These are phyloP conservation scores for Lantana camara DNA, from an alignment of 257 asterid species.

Conservation along the genomic window DNA sequence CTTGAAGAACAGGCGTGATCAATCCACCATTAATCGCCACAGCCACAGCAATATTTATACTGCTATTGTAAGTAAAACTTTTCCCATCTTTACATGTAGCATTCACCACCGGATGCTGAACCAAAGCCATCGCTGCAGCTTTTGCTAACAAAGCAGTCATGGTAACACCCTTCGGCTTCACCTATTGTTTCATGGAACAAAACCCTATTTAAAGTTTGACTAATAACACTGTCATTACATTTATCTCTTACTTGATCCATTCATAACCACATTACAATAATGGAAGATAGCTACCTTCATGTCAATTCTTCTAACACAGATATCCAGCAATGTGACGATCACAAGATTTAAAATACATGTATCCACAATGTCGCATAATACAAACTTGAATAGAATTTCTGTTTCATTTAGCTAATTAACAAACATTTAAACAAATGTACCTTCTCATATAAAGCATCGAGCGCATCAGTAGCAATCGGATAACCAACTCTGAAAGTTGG, in stretches of 20 bases:
- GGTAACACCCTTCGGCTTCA: slow-evolving; percentile 84
- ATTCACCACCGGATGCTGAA: slow-evolving; percentile 87
- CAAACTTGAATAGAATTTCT: too few species aligned
- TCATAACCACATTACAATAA: too few species aligned
- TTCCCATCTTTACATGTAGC: slow-evolving; percentile 84
- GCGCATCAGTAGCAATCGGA: slow-evolving; percentile 63
- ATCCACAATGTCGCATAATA: too few species aligned
- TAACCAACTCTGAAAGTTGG: slow-evolving; percentile 87
- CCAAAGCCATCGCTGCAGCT: slow-evolving; percentile 92
- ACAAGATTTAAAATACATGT: too few species aligned
- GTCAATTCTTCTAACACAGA: too few species aligned
- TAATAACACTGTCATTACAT: too few species aligned
- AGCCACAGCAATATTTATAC: slow-evolving; percentile 80
- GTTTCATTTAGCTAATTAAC: too few species aligned
- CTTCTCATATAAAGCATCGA: slow-evolving; percentile 80
- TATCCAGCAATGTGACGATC: too few species aligned
- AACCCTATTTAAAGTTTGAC: not conserved
- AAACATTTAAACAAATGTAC: slow-evolving; percentile 35
- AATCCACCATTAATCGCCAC: slow-evolving; percentile 83
- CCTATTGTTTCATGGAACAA: slow-evolving; percentile 43
- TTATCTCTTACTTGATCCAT: too few species aligned
- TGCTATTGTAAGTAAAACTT: slow-evolving; percentile 74
- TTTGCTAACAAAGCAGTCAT: slow-evolving; percentile 88
- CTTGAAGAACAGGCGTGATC: slow-evolving; percentile 88
- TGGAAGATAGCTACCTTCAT: too few species aligned